Base-by-base conservation (phyloP, 371 early-diverging fungal species). In the Sporodiniella umbellata region DNA sequence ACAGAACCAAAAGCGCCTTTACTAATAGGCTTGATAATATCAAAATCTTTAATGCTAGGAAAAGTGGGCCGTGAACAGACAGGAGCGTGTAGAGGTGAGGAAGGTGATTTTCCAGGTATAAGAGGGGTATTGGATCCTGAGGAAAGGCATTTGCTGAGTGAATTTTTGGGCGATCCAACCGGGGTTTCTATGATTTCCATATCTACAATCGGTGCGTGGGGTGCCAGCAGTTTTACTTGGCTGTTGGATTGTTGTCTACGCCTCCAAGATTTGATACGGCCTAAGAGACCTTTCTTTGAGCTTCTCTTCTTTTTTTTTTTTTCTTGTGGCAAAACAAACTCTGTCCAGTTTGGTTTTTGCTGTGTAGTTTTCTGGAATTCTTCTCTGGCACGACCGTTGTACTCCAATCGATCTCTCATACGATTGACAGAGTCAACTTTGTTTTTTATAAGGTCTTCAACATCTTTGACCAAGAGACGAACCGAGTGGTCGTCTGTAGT, bases 1-100 rank as follows among this genome's bases (percentile, higher is more conserved):
- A 95, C 95, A 4, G 89, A 87, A 0, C 95, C 95, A 77, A 90
- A 95, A 0, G 95, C 95, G 4, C 95, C 95, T 62, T 90, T 90
- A 47, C 88, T 87, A 38, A 94, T 94, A 0, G 95, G 92, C 57
- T 94, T 94, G 62, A 94, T 87, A 43, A 95, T 87, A 45, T 92
- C 92, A 66, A 87, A 95, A 60, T 95, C 93, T 62, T 90, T 90
- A 66, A 93, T 92, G 31, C 85, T 83, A 0, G 92, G 90, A 11
- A 78, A 70, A 0, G 70, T 65, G 4, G 81, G 81, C 12, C 81
- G 68, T 0, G 69, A 60, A 0, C 57, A 25, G 7, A 61, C 42
- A 11, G 75, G 58, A 14, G 79, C 70, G 1, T 70, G 79, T 12
- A 74, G 68, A 30, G 78, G 81, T 5, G 77, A 78, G 1, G 66